These are phyloP conservation scores for Panellus pusillus DNA, from an alignment of 768 basidiomycete genomes.

Conservation along the genomic window DNA sequence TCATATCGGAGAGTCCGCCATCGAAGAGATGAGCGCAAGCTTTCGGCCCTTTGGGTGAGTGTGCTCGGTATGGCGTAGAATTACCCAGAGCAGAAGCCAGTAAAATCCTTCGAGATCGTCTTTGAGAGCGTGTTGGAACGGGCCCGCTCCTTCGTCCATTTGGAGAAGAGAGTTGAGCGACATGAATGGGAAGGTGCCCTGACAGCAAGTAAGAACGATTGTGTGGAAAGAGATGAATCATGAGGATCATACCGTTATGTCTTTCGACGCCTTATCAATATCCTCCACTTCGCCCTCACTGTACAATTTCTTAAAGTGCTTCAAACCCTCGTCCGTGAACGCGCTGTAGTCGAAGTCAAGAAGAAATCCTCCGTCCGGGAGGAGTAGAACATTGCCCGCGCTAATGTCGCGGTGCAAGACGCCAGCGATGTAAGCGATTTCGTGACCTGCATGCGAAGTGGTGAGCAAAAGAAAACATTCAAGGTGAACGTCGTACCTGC, in stretches of 20 bases:
- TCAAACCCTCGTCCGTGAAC: too few species aligned
- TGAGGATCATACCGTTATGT: too few species aligned
- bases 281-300: background rate
- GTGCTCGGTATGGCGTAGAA: slow-evolving; percentile 8
- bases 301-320: background rate
- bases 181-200: slow-evolving; percentile 15
- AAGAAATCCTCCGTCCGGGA: too few species aligned
- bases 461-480: background rate
- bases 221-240: background rate
- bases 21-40: background rate
- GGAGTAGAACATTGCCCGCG: too few species aligned
- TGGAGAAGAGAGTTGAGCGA: background rate
- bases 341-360: too few species aligned
- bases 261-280: too few species aligned
- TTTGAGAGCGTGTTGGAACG: too few species aligned
- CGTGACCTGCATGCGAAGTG: background rate
- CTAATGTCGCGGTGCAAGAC: too few species aligned
- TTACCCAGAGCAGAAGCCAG: slow-evolving; percentile 13
- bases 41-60: background rate
- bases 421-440: slow-evolving; percentile 4
- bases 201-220: background rate
- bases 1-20: too few species aligned
- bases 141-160: background rate
- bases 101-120: slow-evolving; percentile 15
- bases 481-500: background rate